Conservation (phyloP, 352 stramenopile genomes). For the Blastocystis sp. region DNA sequence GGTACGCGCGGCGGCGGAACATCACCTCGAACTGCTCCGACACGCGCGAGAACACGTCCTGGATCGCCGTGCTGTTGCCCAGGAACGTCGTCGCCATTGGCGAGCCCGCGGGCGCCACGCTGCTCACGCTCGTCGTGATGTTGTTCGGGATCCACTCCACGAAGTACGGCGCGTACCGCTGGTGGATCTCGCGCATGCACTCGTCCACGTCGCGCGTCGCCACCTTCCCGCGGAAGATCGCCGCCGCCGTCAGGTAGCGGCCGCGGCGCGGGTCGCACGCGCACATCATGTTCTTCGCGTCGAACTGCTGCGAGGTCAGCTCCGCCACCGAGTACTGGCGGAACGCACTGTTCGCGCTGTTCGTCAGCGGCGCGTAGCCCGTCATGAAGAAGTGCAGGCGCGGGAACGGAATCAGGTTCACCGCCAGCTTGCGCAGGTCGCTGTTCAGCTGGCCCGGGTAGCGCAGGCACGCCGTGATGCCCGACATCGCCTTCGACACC, state of each 20-base stretch:
- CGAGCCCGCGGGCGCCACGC: constrained; percentile 93
- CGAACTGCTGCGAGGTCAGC: constrained; percentile 81
- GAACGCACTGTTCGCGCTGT: constrained; percentile 92
- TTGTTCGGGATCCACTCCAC: constrained; percentile 99
- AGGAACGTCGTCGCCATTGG: constrained; percentile 98
- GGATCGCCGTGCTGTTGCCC: constrained; percentile 97
- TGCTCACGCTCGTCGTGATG: constrained; percentile 78
- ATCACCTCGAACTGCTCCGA: constrained; percentile 99
- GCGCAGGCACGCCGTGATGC: constrained; percentile 82
- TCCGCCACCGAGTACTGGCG: constrained; percentile 93
- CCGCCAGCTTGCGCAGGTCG: constrained; percentile 93
- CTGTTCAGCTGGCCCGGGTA: constrained; percentile 98
- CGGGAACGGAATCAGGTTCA: constrained; percentile 98
- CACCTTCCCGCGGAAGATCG: constrained; percentile 98
- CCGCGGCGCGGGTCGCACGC: constrained; percentile 95
- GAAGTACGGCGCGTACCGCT: constrained; percentile 82
- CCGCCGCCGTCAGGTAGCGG: constrained; percentile 96
- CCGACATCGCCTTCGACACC: constrained; percentile 86
- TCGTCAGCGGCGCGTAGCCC: constrained; percentile 94
- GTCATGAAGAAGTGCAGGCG: constrained; percentile 99
- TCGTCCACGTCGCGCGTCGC: constrained; percentile 98
- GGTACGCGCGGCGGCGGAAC: constrained; percentile 92
- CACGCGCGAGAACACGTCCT: constrained; percentile 99
- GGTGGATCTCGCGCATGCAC: constrained; percentile 96
- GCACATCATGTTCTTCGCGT: constrained; percentile 98